Conservation (phyloP, 371 early-diverging fungal genomes). For the Nosema muscidifuracis region DNA sequence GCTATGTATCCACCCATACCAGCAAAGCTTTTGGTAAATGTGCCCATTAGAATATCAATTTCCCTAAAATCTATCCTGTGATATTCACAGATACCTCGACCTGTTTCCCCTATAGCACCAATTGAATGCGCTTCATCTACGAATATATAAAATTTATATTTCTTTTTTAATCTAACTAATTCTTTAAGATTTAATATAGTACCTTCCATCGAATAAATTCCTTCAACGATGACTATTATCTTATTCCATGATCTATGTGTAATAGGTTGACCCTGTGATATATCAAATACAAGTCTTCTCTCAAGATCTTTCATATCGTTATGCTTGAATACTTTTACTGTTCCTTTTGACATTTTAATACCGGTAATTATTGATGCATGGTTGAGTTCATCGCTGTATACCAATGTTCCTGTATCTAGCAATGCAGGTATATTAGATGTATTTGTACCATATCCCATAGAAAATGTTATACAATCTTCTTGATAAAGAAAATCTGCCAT, state of each 20-base stretch:
- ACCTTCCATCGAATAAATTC: constrained; percentile 98
- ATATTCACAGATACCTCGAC: constrained; percentile 93
- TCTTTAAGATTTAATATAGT: constrained; percentile 78
- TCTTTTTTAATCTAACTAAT: constrained; percentile 77
- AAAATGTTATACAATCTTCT: constrained; percentile 81
- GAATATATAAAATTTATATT: constrained; percentile 94
- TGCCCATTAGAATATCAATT: constrained; percentile 96
- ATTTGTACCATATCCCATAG: constrained; percentile 98
- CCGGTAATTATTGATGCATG: constrained; percentile 92
- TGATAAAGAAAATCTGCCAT: constrained; percentile 88
- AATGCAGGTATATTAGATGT: constrained; percentile 87
- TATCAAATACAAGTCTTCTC: constrained; percentile 73
- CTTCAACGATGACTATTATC: constrained; percentile 92
- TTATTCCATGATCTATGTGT: constrained; percentile 97
- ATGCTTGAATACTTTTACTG: constrained; percentile 88
- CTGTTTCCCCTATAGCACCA: constrained; percentile 81
- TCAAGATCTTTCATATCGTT: constrained; percentile 77
- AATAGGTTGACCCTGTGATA: constrained; percentile 92
- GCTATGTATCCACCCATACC: constrained; percentile 95
- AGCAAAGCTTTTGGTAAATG: constrained; percentile 97
- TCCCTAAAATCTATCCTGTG: constrained; percentile 75
- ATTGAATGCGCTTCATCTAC: constrained; percentile 99
- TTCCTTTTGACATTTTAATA: constrained; percentile 81
- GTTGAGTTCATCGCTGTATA: constrained; percentile 92
- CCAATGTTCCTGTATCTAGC: constrained; percentile 76